Base-by-base conservation (phyloP, 108 stramenopile species). In the Schizochytrium sp. region DNA sequence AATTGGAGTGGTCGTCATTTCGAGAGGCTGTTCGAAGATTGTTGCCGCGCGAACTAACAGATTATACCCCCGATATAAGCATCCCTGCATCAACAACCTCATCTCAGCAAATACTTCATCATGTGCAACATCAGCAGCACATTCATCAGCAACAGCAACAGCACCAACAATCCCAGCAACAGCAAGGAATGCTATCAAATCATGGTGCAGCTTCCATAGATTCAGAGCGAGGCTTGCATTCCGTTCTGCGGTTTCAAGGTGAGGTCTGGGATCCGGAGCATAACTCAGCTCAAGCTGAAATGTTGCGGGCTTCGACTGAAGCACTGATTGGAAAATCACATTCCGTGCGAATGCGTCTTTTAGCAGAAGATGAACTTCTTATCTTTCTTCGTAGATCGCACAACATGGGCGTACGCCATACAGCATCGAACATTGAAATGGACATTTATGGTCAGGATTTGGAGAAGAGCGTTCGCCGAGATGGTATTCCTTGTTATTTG, bases 351-450 rank as follows among this genome's bases (percentile, higher is more conserved):
- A 83, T 83, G 76, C 76, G 50, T 38, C 45, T 83, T 2, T 40
- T 55, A 47, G 13, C 15, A 38, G 76, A 83, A 49, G 3, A 83
- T 2, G 5, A 7, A 55, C 76, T 83, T 7, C 28, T 83, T 0
- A n/a, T 83, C 1, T 55, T 55, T 83, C 28, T 69, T 0, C 64
- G 64, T 2, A 38, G 44, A 15, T 44, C 19, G 19, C 64, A 69
- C 64, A 69, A 38, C 28, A 38, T 38, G 8, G 64, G 64, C 12
- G 44, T 69, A 7, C 76, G 50, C 47, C 76, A 83, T 40, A 55
- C 76, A 13, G 50, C 76, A 50, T 83, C 76, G 8, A 55, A 47
- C 38, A 83, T 83, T 55, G 50, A 49, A 7, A 83, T 55, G 53
- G 15, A 46, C 28, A 55, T 1, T 17, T 83, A 10, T 42, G 76